A percentile compares a stretch with the other conserved stretches of the same genome.
Conservation (phyloP, 2,329 filamentous ascomycete species). For the Thermoascus crustaceus region DNA sequence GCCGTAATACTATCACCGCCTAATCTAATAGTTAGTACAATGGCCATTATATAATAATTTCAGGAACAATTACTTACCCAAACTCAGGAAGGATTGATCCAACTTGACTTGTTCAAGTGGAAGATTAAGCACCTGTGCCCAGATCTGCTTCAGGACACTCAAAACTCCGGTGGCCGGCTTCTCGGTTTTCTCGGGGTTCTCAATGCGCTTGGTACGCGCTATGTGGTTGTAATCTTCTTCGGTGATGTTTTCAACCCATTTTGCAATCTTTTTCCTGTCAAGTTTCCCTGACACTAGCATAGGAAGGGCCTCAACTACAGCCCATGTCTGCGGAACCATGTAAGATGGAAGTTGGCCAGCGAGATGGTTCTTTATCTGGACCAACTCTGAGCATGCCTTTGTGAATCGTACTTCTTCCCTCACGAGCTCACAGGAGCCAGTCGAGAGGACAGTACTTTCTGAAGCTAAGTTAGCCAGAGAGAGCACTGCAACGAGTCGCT, state of each 20-base stretch:
- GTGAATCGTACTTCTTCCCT: conserved; percentile 15
- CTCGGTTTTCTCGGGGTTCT: conserved; percentile 12
- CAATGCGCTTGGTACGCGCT: too few species aligned
- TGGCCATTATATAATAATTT: conserved; percentile 5
- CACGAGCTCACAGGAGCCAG: conserved; percentile 26
- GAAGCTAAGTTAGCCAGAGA: conserved; percentile 23
- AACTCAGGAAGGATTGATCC: conserved; percentile 28
- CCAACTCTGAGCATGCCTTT: conserved; percentile 21
- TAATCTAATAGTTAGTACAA: conserved; percentile 7
- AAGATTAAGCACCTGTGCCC: conserved; percentile 30
- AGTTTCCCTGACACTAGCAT: conserved; percentile 30
- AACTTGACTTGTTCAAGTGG: conserved; percentile 24
- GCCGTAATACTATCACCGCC: conserved; percentile 34
- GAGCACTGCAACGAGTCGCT: conserved; percentile 39
- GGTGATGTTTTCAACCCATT: conserved; percentile 40
- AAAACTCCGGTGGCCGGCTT: conserved; percentile 12
- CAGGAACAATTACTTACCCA: conserved; percentile 22
- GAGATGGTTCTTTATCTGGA: conserved; percentile 29
- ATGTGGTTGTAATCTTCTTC: conserved; percentile 30
- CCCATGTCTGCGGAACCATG: conserved; percentile 37
- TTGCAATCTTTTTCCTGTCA: conserved; percentile 31
- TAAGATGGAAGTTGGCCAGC: conserved; percentile 38
- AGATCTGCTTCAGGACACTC: conserved; percentile 21
- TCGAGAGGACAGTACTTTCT: conserved; percentile 18
- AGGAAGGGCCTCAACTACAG: conserved; percentile 34